Conservation (phyloP, 208 protist genomes). For the Wallacemonas sp. region DNA sequence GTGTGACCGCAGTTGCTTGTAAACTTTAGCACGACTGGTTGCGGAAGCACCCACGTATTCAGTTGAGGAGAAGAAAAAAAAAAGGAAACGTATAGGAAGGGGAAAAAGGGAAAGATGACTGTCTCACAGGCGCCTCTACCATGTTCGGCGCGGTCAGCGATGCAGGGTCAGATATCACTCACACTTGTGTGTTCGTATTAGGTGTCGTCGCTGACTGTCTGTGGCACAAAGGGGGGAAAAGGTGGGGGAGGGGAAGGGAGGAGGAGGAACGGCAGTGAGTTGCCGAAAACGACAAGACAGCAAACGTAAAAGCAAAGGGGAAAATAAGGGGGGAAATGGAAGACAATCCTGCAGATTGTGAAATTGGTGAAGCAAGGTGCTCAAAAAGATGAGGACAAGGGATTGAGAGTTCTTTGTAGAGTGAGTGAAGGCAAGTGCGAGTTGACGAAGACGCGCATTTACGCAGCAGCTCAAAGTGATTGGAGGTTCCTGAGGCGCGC, state of each 20-base stretch:
- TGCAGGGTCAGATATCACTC: not conserved
- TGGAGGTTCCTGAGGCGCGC: constrained; percentile 64
- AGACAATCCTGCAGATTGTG: no score
- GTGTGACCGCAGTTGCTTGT: no score
- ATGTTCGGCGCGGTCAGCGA: not conserved
- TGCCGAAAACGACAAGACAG: not conserved
- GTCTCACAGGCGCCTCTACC: not conserved
- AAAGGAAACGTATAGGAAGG: constrained; percentile 9
- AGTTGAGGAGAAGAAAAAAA: constrained; percentile 21
- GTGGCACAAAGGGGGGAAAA: not conserved
- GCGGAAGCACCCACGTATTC: no score
- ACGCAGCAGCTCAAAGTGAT: constrained; percentile 25
- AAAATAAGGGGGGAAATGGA: no score
- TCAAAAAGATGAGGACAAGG: not conserved
- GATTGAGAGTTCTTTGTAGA: not conserved
- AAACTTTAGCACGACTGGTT: no score
- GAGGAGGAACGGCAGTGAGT: not conserved
- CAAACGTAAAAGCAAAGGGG: constrained; percentile 7
- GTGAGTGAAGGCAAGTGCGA: no score
- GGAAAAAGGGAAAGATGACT: not conserved
- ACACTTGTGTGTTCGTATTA: no score
- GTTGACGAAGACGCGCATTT: no score
- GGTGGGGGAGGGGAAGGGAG: constrained; percentile 3
- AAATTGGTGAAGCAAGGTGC: no score
- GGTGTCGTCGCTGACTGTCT: no score